A percentile compares a stretch with the other conserved stretches of the same genome.
Evolutionary conservation across 176 grass and related monocot genomes (phyloP).

Genomic region (Neostapfia colusana): DNA sequence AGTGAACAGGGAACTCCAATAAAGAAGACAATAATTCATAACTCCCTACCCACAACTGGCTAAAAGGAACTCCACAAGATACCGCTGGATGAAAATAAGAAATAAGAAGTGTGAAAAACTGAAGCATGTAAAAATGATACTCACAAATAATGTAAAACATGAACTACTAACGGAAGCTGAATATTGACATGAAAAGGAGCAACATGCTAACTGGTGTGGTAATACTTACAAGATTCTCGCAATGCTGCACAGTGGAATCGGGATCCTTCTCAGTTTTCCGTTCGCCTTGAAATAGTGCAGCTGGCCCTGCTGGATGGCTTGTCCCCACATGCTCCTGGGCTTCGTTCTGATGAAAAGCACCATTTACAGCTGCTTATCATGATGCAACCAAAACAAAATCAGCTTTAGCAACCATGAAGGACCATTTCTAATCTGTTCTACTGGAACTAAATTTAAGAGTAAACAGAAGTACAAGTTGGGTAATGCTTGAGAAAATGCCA

Average conservation of each 20-base stretch:
- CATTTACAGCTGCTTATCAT: constrained; percentile 48
- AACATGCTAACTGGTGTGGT: constrained; percentile 11
- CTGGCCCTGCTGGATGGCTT: constrained; percentile 46
- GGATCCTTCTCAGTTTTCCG: constrained; percentile 34
- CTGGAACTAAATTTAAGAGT: neutral
- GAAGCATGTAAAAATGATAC: too few species aligned
- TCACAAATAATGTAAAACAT: neutral
- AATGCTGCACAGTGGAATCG: constrained; percentile 29
- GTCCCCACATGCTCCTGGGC: constrained; percentile 42
- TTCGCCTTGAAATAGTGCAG: constrained; percentile 63
- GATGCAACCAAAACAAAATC: constrained; percentile 7
- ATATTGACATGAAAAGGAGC: neutral
- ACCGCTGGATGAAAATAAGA: too few species aligned
- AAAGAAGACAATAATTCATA: neutral
- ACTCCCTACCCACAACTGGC: neutral
- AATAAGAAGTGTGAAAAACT: too few species aligned
- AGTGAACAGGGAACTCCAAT: constrained; percentile 1
- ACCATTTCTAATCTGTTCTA: constrained; percentile 19
- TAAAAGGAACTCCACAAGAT: neutral
- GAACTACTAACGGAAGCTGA: neutral
- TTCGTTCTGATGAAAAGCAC: constrained; percentile 43
- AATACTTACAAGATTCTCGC: constrained; percentile 51
- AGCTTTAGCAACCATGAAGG: neutral
- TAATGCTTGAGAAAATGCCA: constrained; percentile 3
- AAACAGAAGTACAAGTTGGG: constrained; percentile 7